Conservation (phyloP, 169 alveolate genomes). For the Babesia ovis region DNA sequence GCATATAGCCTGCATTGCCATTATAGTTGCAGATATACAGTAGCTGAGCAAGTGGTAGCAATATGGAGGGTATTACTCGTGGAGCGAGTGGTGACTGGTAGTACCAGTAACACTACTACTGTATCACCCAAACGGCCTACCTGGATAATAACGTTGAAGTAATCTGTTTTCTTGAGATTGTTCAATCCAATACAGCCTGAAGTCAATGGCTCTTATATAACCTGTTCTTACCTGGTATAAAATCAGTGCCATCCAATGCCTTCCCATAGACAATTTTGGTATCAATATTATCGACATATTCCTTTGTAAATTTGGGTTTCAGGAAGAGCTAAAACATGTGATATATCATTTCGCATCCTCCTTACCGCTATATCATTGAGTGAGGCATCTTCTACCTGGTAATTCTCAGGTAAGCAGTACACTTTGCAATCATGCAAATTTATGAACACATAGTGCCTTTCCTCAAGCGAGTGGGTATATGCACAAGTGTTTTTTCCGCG, state of each 20-base stretch:
- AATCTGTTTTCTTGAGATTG: conserved; percentile 93
- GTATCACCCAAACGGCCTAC: conserved; percentile 26
- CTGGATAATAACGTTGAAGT: conserved; percentile 93
- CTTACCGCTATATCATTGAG: conserved; percentile 89
- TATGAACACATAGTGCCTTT: conserved; percentile 93
- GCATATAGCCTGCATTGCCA: conserved; percentile 52
- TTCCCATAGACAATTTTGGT: conserved; percentile 81
- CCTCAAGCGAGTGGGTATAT: conserved; percentile 94
- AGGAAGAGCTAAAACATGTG: conserved; percentile 49
- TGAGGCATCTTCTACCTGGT: conserved; percentile 93
- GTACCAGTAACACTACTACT: too few species aligned
- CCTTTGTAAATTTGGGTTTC: conserved; percentile 80
- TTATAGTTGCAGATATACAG: too few species aligned
- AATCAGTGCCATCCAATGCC: conserved; percentile 94
- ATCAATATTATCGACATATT: conserved; percentile 73
- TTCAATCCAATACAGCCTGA: conserved; percentile 90
- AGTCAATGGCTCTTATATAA: too few species aligned
- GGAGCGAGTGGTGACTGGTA: too few species aligned
- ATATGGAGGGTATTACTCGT: too few species aligned
- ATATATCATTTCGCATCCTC: conserved; percentile 41
- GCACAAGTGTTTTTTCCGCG: conserved; percentile 93
- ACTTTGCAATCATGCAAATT: conserved; percentile 88
- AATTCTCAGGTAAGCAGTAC: conserved; percentile 96
- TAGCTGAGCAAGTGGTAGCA: too few species aligned
- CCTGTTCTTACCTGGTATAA: conserved; percentile 85